Conservation (phyloP, 1,139 yeast genomes). For the Saccharomyces pastorianus region DNA sequence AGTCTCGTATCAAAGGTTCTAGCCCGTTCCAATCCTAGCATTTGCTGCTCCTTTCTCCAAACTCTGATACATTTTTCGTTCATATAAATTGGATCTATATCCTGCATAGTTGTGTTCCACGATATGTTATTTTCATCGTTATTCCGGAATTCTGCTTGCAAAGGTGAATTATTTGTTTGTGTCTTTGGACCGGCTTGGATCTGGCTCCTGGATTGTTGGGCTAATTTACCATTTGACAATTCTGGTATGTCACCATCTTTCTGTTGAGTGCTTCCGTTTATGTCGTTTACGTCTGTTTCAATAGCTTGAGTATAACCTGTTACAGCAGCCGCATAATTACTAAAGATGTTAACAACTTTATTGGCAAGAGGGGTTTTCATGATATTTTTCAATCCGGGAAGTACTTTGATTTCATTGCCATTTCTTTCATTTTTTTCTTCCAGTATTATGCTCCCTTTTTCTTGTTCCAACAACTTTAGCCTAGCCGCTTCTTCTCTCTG, state of each 20-base stretch:
- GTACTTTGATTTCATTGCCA: not conserved
- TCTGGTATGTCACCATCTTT: not conserved
- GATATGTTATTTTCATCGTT: not conserved
- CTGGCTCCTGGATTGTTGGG: not conserved
- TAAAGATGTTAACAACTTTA: not conserved
- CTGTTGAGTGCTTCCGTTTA: not conserved
- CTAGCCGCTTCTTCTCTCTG: not conserved
- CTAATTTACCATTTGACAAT: not conserved
- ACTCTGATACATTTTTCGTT: not conserved
- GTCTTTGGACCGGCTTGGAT: not conserved
- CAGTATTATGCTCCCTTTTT: not conserved
- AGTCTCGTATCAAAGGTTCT: not conserved
- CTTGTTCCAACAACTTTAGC: not conserved
- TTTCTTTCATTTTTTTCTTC: too few relatives aligned
- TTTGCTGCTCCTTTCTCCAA: constrained; percentile 1
- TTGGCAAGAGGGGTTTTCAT: not conserved
- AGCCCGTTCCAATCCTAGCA: not conserved
- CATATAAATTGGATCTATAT: not conserved
- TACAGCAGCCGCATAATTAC: not conserved
- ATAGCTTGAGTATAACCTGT: not conserved
- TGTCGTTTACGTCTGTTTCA: not conserved
- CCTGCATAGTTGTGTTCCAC: not conserved
- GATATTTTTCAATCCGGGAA: not conserved
- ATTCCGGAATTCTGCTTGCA: not conserved
- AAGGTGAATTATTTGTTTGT: not conserved